Conservation (phyloP, 148 eudicot genomes). For the Spergularia marina region DNA sequence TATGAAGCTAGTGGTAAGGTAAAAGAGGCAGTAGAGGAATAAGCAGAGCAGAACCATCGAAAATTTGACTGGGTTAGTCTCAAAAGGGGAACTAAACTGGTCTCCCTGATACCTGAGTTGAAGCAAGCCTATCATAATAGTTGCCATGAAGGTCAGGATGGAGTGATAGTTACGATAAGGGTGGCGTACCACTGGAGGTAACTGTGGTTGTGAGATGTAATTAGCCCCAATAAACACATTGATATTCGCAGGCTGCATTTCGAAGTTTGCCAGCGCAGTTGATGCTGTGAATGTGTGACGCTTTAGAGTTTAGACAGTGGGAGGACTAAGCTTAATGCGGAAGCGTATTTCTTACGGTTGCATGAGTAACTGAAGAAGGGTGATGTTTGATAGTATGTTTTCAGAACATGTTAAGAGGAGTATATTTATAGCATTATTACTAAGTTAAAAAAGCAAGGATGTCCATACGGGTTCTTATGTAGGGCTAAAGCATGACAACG, state of each 20-base stretch:
- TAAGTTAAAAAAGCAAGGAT: no score
- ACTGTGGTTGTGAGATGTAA: background rate
- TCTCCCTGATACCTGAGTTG: background rate
- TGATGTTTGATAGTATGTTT: no score
- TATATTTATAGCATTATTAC: no score
- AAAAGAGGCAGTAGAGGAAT: constrained; percentile 16
- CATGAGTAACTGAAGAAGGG: no score
- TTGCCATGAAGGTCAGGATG: background rate
- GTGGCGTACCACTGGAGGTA: background rate
- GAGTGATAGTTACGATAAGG: background rate
- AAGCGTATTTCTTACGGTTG: no score
- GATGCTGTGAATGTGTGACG: no score
- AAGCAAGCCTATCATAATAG: background rate
- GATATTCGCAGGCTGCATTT: background rate
- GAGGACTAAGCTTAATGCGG: no score
- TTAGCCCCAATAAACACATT: background rate
- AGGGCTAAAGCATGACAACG: no score
- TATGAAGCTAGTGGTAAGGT: background rate
- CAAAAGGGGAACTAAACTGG: background rate
- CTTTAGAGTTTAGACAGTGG: no score
- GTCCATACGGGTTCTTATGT: no score
- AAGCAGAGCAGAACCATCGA: background rate
- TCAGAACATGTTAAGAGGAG: no score
- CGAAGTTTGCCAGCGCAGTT: no score
- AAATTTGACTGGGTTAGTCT: background rate